Base-by-base conservation (phyloP, 305 asterid genomes). In the Fraxinus floribunda region DNA sequence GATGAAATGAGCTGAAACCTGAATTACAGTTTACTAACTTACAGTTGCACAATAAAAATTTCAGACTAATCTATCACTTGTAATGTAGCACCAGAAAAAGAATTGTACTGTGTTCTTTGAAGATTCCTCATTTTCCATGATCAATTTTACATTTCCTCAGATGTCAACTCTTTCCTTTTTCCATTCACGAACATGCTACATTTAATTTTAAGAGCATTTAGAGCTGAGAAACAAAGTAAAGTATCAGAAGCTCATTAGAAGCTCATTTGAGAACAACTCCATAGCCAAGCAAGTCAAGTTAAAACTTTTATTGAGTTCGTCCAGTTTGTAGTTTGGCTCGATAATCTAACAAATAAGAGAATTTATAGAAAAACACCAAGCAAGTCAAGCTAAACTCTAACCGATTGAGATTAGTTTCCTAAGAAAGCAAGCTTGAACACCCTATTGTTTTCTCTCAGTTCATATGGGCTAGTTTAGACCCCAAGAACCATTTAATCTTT, bases 111-210 rank as follows among this genome's bases (percentile, higher is more conserved):
- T 20, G 38, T 10, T 29, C 55, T 35, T 8, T 76, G 18, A 83
- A 57, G 68, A 38, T 83, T 66, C 8, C 74, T 9, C 13, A 44
- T n/a, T 55, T 38, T 62, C 34, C 79, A 38, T 78, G 34, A 82
- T 64, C 64, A 15, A 55, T 29, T 78, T 38, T 79, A 7, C 46
- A 11, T 7, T 7, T 36, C 70, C 74, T 9, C 13, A 44, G 71
- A 52, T 52, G 62, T 52, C 24, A 15, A 62, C 68, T 55, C 76
- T 46, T 16, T 15, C 75, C 44, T n/a, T 77, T 77, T 32, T 36
- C 75, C 60, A 57, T 68, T 46, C 34, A 32, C 36, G 68, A 55
- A 55, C 66, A 55, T 6, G 9, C 10, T n/a, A n/a, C 3, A n/a
- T 57, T 57, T 55, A 20, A 16, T 34, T 8, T 15, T 11, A 78